Evolutionary conservation across 331 rosid genomes (phyloP), one percentile per base, ranked within the genome.

Genomic region (Pyracantha coccinea): DNA sequence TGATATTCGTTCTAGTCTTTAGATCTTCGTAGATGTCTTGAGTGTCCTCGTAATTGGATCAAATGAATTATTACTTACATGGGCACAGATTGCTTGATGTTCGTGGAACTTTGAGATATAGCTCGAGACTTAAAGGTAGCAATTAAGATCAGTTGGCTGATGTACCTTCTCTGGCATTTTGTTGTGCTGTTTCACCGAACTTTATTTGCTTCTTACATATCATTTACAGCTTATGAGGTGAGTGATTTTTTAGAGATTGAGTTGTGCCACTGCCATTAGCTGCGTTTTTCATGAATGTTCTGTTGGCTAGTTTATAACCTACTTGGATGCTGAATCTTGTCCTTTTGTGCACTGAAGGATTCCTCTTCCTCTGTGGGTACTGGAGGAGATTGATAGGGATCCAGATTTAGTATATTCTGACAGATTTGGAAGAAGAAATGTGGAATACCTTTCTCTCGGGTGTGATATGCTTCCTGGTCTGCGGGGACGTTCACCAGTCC

Each of bases 341-440:
- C 27, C 60, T 27, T 70, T 64, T 71, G 44, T 75, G 66, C 75
- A 60, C 76, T 81, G 72, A 72, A 93, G 98, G 96, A 91, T 93
- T 84, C 86, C 97, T 45, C 97, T 93, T 86, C 98, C 98, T 75
- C 83, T 57, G 19, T 93, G 98, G 98, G 97, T 91, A 72, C 88
- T 85, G 66, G 86, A 91, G 58, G 98, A 88, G 88, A 85, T 93
- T 8, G 78, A 88, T 11, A 93, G 83, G 63, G 92, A 93, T 86
- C 88, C 89, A 35, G 96, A 88, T 60, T 83, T 93, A 85, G 88
- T 82, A 8, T 89, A 86, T 88, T 79, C 89, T 68, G 98, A 93
- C 70, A 88, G 89, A 78, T 88, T 88, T 77, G 98, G 98, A 73
- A 89, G 89, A 78, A 88, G 86, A 84, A 93, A 76, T 83, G 6